phyloP scores from a whole-genome alignment of 768 basidiomycete genomes.

The Amylocystis lapponica region DNA sequence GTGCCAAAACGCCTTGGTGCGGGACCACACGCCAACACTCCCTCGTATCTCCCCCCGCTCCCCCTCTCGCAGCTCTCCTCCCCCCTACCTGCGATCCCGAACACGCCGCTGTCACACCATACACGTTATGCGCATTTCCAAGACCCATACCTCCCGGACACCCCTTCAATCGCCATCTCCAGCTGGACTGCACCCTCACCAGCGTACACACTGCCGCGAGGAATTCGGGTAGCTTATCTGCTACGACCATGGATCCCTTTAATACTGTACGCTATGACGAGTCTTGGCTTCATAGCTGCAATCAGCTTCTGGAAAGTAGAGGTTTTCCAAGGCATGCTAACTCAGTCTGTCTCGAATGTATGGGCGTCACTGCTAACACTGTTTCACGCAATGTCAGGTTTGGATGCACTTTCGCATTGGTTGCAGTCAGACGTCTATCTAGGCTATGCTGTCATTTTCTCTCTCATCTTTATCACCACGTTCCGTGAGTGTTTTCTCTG shows the following conservation, averaged over 20 bases:
- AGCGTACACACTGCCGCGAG: constrained; percentile 25
- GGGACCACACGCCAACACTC: constrained; percentile 9
- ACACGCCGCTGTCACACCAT: too few species aligned
- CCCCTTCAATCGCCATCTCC: constrained; percentile 6
- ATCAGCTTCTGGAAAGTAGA: constrained; percentile 80
- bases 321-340: constrained; percentile 78
- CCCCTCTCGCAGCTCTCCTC: constrained; percentile 4
- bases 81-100: too few species aligned
- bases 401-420: constrained; percentile 79
- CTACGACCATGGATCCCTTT: constrained; percentile 74
- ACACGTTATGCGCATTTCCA: too few species aligned
- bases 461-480: constrained; percentile 79
- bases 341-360: constrained; percentile 5
- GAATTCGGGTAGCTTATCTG: constrained; percentile 50
- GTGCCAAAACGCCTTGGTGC: constrained; percentile 6
- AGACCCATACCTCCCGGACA: not conserved
- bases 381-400: constrained; percentile 39
- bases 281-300: constrained; percentile 70
- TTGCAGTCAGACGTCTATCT: constrained; percentile 63
- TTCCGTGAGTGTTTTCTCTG: constrained; percentile 66
- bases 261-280: constrained; percentile 71
- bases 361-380: constrained; percentile 6
- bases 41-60: constrained; percentile 8
- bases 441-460: constrained; percentile 77
- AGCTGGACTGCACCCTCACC: constrained; percentile 11